Evolutionary conservation across 2,329 filamentous ascomycete species (phyloP).

Genomic region (Aspergillus jensenii): DNA sequence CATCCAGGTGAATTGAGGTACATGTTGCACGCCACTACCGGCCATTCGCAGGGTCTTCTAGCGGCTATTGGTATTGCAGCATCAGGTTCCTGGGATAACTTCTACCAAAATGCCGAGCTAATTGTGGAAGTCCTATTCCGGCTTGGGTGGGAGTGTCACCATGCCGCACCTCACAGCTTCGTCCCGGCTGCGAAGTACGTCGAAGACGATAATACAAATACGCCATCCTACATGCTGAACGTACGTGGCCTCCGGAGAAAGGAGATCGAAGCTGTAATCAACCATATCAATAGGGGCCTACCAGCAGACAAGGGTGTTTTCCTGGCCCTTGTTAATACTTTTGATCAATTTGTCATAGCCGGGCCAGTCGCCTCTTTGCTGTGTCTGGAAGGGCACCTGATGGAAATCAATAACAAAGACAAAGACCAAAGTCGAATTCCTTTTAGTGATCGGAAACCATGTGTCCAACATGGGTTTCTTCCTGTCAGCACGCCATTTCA

Average conservation of each 20-base stretch:
- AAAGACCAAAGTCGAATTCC: slow-evolving; percentile 25
- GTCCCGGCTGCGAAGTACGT: neutral
- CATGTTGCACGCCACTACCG: slow-evolving; percentile 27
- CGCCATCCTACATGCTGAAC: slow-evolving; percentile 18
- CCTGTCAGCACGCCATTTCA: slow-evolving; percentile 46
- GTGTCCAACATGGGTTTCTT: slow-evolving; percentile 32
- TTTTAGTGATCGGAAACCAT: slow-evolving; percentile 31
- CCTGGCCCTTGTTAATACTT: slow-evolving; percentile 15
- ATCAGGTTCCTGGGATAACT: slow-evolving; percentile 34
- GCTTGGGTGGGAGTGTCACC: slow-evolving; percentile 19
- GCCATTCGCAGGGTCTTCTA: slow-evolving; percentile 42
- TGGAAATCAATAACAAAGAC: neutral
- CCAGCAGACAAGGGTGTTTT: neutral
- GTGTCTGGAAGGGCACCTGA: slow-evolving; percentile 11
- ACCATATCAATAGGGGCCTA: slow-evolving; percentile 8
- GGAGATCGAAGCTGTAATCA: slow-evolving; percentile 1
- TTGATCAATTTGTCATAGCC: slow-evolving; percentile 19
- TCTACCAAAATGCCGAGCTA: slow-evolving; percentile 26
- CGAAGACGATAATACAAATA: neutral
- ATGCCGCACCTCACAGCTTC: slow-evolving; percentile 9
- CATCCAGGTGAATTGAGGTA: slow-evolving; percentile 31
- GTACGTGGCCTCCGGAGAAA: slow-evolving; percentile 11
- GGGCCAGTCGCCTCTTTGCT: slow-evolving; percentile 16
- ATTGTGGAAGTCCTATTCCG: slow-evolving; percentile 29
- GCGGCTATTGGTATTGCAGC: slow-evolving; percentile 35